phyloP scores from a whole-genome alignment of 805 yeast genomes.

The Saccharomycodes ludwigii region DNA sequence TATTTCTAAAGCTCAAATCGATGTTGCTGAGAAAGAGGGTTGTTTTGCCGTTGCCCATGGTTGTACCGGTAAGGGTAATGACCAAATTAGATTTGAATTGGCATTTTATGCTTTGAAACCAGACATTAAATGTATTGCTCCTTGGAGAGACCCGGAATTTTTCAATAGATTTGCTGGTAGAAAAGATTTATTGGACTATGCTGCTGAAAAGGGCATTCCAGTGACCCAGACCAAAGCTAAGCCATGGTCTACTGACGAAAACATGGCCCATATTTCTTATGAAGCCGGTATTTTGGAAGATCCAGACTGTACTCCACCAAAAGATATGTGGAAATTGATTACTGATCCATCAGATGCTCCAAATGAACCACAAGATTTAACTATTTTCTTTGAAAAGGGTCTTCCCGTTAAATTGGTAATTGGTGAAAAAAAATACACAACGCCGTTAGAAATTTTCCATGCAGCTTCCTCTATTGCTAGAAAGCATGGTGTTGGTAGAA shows the following conservation, averaged over 20 bases:
- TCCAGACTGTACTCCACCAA: constrained; percentile 98
- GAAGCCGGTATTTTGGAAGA: constrained; percentile 99
- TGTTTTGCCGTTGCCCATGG: constrained; percentile 99
- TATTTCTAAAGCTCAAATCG: constrained; percentile 95
- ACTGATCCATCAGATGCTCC: constrained; percentile 96
- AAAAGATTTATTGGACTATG: constrained; percentile 88
- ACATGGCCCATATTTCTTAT: constrained; percentile 96
- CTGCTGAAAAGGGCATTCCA: constrained; percentile 83
- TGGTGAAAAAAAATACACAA: constrained; percentile 48
- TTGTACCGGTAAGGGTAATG: constrained; percentile 99
- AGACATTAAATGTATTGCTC: constrained; percentile 92
- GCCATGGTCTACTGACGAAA: constrained; percentile 99
- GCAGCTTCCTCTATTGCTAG: constrained; percentile 93
- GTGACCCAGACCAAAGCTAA: constrained; percentile 96
- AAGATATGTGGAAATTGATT: constrained; percentile 99
- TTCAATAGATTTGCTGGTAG: constrained; percentile 97
- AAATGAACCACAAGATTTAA: constrained; percentile 77
- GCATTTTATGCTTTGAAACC: constrained; percentile 97
- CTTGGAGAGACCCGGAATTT: constrained; percentile 97
- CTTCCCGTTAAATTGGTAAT: constrained; percentile 71
- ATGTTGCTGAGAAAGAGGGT: constrained; percentile 93
- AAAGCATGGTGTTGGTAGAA: constrained; percentile 99
- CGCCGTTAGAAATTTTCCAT: constrained; percentile 83
- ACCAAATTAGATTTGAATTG: constrained; percentile 95
- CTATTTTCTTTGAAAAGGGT: constrained; percentile 75